Evolutionary conservation across 495 filamentous ascomycete species (phyloP).

Genomic region (Astrothelium macrocarpum): DNA sequence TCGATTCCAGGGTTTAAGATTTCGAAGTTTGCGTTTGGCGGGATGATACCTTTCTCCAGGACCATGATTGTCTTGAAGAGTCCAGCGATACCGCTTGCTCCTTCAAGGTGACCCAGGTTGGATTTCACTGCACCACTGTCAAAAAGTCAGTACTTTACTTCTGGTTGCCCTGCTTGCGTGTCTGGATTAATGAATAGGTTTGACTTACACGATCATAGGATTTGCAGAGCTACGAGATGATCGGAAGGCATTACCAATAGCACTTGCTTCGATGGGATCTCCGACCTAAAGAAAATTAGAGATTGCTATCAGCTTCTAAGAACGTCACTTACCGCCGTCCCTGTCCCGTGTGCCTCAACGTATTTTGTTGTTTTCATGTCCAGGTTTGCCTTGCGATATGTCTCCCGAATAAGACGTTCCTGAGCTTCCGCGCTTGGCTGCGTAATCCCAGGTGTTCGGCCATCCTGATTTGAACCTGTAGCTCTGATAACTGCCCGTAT

Average conservation of each 20-base stretch:
- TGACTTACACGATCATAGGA: slow-evolving; percentile 1
- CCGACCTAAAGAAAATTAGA: neutral
- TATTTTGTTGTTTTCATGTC: slow-evolving; percentile 23
- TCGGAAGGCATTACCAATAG: slow-evolving; percentile 3
- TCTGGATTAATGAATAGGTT: neutral
- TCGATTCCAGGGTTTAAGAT: slow-evolving; percentile 33
- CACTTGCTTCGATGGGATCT: slow-evolving; percentile 6
- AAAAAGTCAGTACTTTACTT: neutral
- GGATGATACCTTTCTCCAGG: slow-evolving; percentile 46
- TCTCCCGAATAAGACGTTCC: slow-evolving; percentile 5
- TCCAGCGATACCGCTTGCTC: slow-evolving; percentile 45
- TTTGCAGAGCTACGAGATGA: neutral
- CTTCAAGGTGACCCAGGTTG: slow-evolving; percentile 53
- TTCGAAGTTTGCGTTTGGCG: slow-evolving; percentile 35
- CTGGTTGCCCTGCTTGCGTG: neutral
- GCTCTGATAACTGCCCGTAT: slow-evolving; percentile 25
- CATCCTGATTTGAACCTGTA: slow-evolving; percentile 10
- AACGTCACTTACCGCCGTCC: slow-evolving; percentile 36
- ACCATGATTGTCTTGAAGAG: slow-evolving; percentile 50
- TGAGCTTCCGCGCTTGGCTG: slow-evolving; percentile 1
- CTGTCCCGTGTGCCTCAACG: slow-evolving; percentile 43
- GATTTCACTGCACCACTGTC: slow-evolving; percentile 45
- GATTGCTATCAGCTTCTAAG: neutral
- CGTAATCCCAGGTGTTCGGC: slow-evolving; percentile 10
- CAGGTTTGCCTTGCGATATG: slow-evolving; percentile 19